Evolutionary conservation across 805 yeast species (phyloP), one percentile per base, ranked within the genome.

Genomic region (Grigorovia transvaalensis): DNA sequence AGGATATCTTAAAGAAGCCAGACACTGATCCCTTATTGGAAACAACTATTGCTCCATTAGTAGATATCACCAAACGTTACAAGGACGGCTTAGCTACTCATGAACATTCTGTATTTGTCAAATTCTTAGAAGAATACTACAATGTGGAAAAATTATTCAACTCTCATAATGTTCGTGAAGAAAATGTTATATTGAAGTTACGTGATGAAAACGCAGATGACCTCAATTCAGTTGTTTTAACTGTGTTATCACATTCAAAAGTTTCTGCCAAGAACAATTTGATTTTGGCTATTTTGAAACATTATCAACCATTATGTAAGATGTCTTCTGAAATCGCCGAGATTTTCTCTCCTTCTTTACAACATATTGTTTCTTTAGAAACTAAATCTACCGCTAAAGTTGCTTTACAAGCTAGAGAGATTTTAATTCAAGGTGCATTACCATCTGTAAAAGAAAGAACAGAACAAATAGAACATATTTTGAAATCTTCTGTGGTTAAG

Each of bases 371-470:
- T 50, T 93, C 87, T 67, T 77, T 93, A 57, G 98, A 91, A 61
- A 79, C 93, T 27, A 84, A 96, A 66, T 80, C 88, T 9, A 82
- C 96, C 41, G 91, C 96, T 30, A 91, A 90, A 75, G 97, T 91
- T 49, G 88, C 96, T 29, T 75, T 93, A 65, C 89, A 88, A 70
- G 97, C 98, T 1, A 82, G 98, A 67, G 99, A 95, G 72, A 85
- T 95, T 54, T 79, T 93, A 63, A 93, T 93, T 63, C 96, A 90
- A 75, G 93, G 97, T 68, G 88, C 98, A 33, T 77, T 93, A 72
- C 99, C 99, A 42, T 89, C 98, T 3, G 84, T 89, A 56, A 82
- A 87, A 70, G 99, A 93, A 72, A 83, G 98, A 74, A 84, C 96
- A 35, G 97, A 91, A 69, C 99, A 95, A 74, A 79, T 93, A 65